phyloP scores from a whole-genome alignment of 495 filamentous ascomycete genomes.

The Hypoxylon lenormandii region DNA sequence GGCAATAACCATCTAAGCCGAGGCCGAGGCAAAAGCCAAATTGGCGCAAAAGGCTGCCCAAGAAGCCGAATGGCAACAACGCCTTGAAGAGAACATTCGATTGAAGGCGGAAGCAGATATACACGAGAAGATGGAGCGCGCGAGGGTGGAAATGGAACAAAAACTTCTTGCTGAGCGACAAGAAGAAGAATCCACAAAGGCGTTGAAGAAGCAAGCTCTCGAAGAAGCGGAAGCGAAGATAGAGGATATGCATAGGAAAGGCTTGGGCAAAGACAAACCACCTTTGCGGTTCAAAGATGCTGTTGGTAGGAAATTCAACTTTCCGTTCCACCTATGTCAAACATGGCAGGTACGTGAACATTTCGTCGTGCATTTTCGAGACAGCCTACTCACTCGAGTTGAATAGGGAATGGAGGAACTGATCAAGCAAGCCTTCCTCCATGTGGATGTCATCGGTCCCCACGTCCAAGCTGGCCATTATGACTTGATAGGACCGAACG shows the following conservation, averaged over 20 bases:
- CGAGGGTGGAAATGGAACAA: no score
- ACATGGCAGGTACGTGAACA: slow-evolving; percentile 76
- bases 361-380: no score
- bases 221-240: slow-evolving; percentile 61
- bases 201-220: slow-evolving; percentile 58
- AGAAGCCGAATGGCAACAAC: no score
- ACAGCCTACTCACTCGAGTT: slow-evolving; percentile 17
- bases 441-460: slow-evolving; percentile 82
- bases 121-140: no score
- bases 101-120: no score
- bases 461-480: slow-evolving; percentile 90
- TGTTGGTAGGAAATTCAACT: slow-evolving; percentile 85
- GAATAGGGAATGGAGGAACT: slow-evolving; percentile 84
- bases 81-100: no score
- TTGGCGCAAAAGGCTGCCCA: no score
- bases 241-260: slow-evolving; percentile 64
- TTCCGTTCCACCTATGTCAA: slow-evolving; percentile 81
- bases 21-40: no score
- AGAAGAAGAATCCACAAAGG: slow-evolving; percentile 52
- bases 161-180: no score
- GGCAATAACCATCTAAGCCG: no score
- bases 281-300: slow-evolving; percentile 87
- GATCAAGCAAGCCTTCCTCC: slow-evolving; percentile 86
- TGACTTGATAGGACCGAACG: slow-evolving; percentile 85
- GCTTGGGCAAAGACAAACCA: slow-evolving; percentile 57